Evolutionary conservation across 768 basidiomycete species (phyloP).

Genomic region (Coprinellus aureogranulatus): DNA sequence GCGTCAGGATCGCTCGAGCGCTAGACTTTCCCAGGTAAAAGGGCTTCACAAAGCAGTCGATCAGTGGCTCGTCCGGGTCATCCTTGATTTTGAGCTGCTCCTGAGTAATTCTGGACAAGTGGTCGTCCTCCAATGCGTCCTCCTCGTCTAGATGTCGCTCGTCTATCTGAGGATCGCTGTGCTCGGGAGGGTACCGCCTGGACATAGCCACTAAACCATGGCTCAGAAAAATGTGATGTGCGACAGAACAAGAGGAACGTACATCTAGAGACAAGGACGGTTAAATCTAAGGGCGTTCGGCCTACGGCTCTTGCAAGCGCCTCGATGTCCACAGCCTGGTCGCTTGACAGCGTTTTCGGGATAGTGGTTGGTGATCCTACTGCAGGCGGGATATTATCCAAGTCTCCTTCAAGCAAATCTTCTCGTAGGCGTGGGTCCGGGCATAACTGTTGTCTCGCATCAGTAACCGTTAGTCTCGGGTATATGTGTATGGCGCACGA

Average conservation of each 20-base stretch:
- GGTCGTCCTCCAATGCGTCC: slow-evolving; percentile 35
- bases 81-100: not conserved
- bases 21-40: not conserved
- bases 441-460: slow-evolving; percentile 45
- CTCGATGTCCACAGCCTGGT: not conserved
- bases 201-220: too few species aligned
- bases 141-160: slow-evolving; percentile 16
- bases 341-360: too few species aligned
- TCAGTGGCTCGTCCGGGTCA: not conserved
- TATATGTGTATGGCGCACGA: slow-evolving; percentile 23
- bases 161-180: not conserved
- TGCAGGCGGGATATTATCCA: slow-evolving; percentile 11
- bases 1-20: slow-evolving; percentile 18
- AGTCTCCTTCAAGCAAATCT: not conserved
- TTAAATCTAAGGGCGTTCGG: not conserved
- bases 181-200: slow-evolving; percentile 1
- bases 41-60: not conserved
- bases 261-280: not conserved
- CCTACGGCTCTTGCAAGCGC: not conserved
- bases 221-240: not conserved
- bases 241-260: not conserved
- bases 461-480: not conserved
- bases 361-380: not conserved
- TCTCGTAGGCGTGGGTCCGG: slow-evolving; percentile 60
- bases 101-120: not conserved